phyloP scores from a whole-genome alignment of 805 yeast genomes.

The Teunomyces stri region DNA sequence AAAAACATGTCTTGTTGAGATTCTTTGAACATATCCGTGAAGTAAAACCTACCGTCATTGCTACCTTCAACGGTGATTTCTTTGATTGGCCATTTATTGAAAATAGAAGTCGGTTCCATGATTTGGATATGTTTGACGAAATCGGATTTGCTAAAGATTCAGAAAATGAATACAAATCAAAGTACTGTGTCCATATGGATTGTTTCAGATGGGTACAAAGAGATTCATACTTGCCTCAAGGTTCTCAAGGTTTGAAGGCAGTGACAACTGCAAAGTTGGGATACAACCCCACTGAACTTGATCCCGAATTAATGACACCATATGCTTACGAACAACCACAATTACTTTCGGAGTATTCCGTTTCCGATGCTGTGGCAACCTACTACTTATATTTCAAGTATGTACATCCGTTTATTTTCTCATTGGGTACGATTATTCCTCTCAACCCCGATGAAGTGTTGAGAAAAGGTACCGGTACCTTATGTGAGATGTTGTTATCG shows the following conservation, averaged over 20 bases:
- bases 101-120: conserved; percentile 79
- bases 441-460: conserved; percentile 94
- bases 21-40: conserved; percentile 92
- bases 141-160: conserved; percentile 89
- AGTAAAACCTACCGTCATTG: conserved; percentile 90
- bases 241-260: conserved; percentile 97
- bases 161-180: conserved; percentile 90
- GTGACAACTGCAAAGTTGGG: conserved; percentile 95
- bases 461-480: conserved; percentile 96
- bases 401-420: conserved; percentile 94
- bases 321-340: conserved; percentile 95
- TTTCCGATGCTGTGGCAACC: conserved; percentile 99
- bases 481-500: conserved; percentile 96
- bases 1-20: conserved; percentile 64
- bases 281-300: conserved; percentile 92
- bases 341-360: conserved; percentile 90
- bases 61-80: conserved; percentile 97
- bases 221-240: conserved; percentile 96
- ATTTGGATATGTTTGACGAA: conserved; percentile 82
- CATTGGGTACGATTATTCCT: conserved; percentile 93
- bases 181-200: conserved; percentile 95
- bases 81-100: conserved; percentile 99
- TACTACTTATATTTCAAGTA: conserved; percentile 93
- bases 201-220: conserved; percentile 97
- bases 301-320: conserved; percentile 97